Base-by-base conservation (phyloP, 805 yeast species). In the Citeromyces matritensis region DNA sequence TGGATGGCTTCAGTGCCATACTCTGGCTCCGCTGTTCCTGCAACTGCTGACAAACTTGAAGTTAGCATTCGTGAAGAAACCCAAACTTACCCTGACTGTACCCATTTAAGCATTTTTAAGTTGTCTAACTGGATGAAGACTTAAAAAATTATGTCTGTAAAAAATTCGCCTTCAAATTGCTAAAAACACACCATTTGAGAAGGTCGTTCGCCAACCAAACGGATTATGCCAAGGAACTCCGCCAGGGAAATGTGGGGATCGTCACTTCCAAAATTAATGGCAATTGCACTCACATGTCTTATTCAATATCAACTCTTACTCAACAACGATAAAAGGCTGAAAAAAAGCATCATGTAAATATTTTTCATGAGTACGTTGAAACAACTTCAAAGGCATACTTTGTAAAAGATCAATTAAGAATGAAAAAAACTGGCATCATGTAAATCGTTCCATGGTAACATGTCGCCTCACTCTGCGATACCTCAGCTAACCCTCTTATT, bases 1-100 rank as follows among this genome's bases (percentile, higher is more conserved):
- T 79, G 88, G 42, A 91, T 82, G 26, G 94, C 93, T 31, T 79
- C 95, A 26, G 78, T 68, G 33, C 98, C 98, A 47, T 91, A 91
- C 49, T 80, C 94, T 15, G 98, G 98, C 54, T 91, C 98, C 2
- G 95, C 95, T 9, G 94, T 72, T 34, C 98, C 98, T 5, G 96
- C 88, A 29, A 85, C 91, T 5, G 93, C 91, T n/a, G 96, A 82
- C n/a, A 49, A 33, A 10, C 55, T 29, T 25, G 15, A 8, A 4
- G 29, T 30, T 31, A 30, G 34, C 24, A 24, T 14, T 25, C 14
- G 6, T 19, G 9, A 29, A 28, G 11, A 33, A 12, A 30, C 5
- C 8, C 10, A 28, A 30, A 35, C 51, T 47, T 21, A 41, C 51
- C 58, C 75, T 39, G 84, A 77, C 60, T 79, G 86, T 37, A 79